These are phyloP conservation scores for Candida palmyrensis DNA, from an alignment of 805 yeast genomes.

Conservation along the genomic window DNA sequence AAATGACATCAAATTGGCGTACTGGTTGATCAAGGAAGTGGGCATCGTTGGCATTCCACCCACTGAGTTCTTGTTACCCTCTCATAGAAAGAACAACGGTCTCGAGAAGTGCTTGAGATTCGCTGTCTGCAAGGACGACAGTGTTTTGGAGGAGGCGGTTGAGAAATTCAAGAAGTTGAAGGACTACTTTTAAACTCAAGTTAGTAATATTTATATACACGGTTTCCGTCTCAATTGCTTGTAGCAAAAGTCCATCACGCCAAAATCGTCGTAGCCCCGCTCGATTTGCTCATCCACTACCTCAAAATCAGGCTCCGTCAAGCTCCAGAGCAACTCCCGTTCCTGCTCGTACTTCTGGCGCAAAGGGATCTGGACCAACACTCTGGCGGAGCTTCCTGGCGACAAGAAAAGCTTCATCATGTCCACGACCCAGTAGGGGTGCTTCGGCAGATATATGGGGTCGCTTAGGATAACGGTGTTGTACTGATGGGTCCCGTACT, in stretches of 20 bases:
- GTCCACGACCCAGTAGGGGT: constrained; percentile 67
- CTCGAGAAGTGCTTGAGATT: constrained; percentile 86
- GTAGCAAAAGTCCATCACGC: constrained; percentile 57
- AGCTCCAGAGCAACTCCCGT: constrained; percentile 53
- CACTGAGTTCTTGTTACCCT: constrained; percentile 80
- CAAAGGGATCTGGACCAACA: constrained; percentile 73
- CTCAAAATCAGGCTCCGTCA: constrained; percentile 35
- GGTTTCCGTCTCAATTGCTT: constrained; percentile 20
- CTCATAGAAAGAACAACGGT: constrained; percentile 53
- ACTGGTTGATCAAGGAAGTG: constrained; percentile 87
- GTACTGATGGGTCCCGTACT: constrained; percentile 31
- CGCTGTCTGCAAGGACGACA: constrained; percentile 94
- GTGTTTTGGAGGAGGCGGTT: constrained; percentile 75
- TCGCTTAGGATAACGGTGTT: constrained; percentile 73
- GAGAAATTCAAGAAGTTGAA: constrained; percentile 65
- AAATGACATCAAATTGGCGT: constrained; percentile 81
- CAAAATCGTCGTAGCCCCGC: constrained; percentile 82
- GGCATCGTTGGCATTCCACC: constrained; percentile 98
- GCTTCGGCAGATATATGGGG: constrained; percentile 80
- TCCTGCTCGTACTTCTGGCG: constrained; percentile 63
- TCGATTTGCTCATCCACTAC: constrained; percentile 41
- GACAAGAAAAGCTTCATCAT: constrained; percentile 49
- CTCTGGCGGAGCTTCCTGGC: constrained; percentile 27
- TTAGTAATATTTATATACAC: neutral
- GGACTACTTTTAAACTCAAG: constrained; percentile 38